These are phyloP conservation scores for Dactylellina cionopaga DNA, from an alignment of 2,329 filamentous ascomycete species.

Conservation along the genomic window DNA sequence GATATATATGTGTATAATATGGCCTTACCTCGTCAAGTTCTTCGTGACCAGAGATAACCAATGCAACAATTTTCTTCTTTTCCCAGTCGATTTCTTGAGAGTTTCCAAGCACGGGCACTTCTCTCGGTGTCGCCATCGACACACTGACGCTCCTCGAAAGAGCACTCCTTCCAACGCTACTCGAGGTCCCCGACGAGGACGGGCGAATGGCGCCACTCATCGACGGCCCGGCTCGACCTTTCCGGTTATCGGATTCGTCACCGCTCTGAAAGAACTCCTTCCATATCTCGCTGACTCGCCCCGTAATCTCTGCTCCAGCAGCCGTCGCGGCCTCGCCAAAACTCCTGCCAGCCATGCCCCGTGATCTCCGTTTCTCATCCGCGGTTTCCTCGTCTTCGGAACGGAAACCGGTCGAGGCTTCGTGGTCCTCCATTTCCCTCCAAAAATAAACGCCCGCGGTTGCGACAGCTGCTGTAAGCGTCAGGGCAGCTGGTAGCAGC, in stretches of 20 bases:
- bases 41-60: constrained; percentile 45
- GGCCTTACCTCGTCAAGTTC: constrained; percentile 45
- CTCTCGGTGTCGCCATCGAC: constrained; percentile 5
- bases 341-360: constrained; percentile 36
- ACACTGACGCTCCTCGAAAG: constrained; percentile 2
- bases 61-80: constrained; percentile 46
- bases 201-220: constrained; percentile 39
- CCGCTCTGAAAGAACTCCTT: constrained; percentile 47
- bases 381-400: constrained; percentile 52
- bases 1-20: background rate
- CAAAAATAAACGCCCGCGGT: constrained; percentile 52
- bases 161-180: constrained; percentile 17
- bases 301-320: constrained; percentile 24
- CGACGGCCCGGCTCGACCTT: constrained; percentile 30
- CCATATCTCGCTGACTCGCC: constrained; percentile 46
- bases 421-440: constrained; percentile 52
- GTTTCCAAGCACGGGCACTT: constrained; percentile 39
- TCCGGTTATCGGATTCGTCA: constrained; percentile 38
- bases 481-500: constrained; percentile 48
- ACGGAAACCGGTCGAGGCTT: constrained; percentile 48
- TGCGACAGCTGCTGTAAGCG: constrained; percentile 49
- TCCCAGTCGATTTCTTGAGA: constrained; percentile 51
- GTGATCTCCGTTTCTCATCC: constrained; percentile 41
- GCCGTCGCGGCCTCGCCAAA: constrained; percentile 32
- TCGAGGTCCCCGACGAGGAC: constrained; percentile 38